Evolutionary conservation across 495 filamentous ascomycete genomes (phyloP).

Genomic region (Apiosordaria backusii): DNA sequence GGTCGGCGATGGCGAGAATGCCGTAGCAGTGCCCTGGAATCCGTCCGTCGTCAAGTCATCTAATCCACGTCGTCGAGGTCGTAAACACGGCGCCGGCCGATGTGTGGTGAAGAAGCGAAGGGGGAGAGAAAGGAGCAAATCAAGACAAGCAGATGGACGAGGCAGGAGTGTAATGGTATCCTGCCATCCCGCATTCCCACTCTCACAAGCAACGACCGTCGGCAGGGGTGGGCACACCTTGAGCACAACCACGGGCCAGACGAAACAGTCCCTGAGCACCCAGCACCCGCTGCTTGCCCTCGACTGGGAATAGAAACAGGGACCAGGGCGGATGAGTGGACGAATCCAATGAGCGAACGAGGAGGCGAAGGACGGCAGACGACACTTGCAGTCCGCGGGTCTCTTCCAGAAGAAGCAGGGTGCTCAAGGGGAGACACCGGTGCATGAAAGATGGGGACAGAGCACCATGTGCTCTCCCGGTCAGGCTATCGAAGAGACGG

Average conservation of each 20-base stretch:
- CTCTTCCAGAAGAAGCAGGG: constrained; percentile 28
- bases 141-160: constrained; percentile 25
- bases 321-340: constrained; percentile 27
- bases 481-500: constrained; percentile 11
- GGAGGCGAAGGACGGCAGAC: neutral
- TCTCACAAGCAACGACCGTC: neutral
- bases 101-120: constrained; percentile 31
- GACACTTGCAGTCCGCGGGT: neutral
- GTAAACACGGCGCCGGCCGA: constrained; percentile 31
- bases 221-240: constrained; percentile 24
- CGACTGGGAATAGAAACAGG: constrained; percentile 39
- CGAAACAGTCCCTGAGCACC: constrained; percentile 46
- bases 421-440: constrained; percentile 6
- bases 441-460: constrained; percentile 24
- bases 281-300: constrained; percentile 27
- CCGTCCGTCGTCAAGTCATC: constrained; percentile 46
- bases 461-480: constrained; percentile 18
- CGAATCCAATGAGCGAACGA: constrained; percentile 11
- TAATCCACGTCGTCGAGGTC: constrained; percentile 36
- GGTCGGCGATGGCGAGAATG: constrained; percentile 45
- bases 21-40: constrained; percentile 40
- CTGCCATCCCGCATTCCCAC: constrained; percentile 9
- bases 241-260: constrained; percentile 40
- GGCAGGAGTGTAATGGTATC: constrained; percentile 28
- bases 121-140: constrained; percentile 19